Evolutionary conservation across 2,329 filamentous ascomycete genomes (phyloP), one percentile per base, ranked within the genome.

Genomic region (Emericellopsis atlantica): DNA sequence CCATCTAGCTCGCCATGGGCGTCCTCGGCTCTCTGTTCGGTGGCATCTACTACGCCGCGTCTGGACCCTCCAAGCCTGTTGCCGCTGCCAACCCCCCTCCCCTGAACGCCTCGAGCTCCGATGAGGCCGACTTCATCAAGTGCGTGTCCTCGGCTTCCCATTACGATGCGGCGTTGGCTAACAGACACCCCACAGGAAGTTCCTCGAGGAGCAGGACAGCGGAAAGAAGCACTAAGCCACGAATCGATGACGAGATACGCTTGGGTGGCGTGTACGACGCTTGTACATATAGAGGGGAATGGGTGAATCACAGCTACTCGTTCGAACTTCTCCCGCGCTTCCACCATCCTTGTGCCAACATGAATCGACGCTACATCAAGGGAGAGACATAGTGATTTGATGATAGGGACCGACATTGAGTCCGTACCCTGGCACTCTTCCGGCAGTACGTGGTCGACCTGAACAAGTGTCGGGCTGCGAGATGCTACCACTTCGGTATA

Each of bases 121-220:
- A 77, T 55, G 74, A 79, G 65, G 72, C 69, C 59, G 72, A 77
- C 57, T 79, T 79, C 61, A 76, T 79, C 67, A 75, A 77, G 74
- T 78, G 60, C 65, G 70, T 57, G 48, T 52, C 53, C 54, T 54
- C 49, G 39, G 36, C 36, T 46, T 29, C 22, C 16, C 5, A 12
- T 9, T 11, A n/a, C 15, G 6, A 24, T 14, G 14, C 11, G 6
- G 11, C 24, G 22, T 29, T 16, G 18, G 39, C 44, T 46, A 36
- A 43, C 39, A 12, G 16, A 16, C 36, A 16, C 15, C 5, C 16
- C 12, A 43, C 43, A 64, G 61, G 56, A 59, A 62, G 51, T 64
- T 64, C 49, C 56, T 64, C 39, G 59, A 61, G 40, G 51, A 63
- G 50, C 32, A 43, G 37, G 41, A 43, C 4, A 31, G 59, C 49